Conservation (phyloP, 495 filamentous ascomycete species). For the Xylaria nigripes region DNA sequence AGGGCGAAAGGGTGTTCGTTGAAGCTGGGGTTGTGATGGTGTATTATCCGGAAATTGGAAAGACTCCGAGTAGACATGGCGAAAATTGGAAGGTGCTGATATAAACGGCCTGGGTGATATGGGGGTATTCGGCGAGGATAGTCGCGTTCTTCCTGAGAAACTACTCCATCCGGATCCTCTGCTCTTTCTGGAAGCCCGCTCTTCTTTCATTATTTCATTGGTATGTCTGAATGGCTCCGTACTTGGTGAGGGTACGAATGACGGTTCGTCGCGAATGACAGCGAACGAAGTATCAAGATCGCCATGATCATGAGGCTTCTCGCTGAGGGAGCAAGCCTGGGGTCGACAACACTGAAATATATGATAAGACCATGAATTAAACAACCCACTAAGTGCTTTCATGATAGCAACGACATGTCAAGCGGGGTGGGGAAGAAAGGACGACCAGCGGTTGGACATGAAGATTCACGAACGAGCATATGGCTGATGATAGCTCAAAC, state of each 20-base stretch:
- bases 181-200: constrained; percentile 29
- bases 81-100: constrained; percentile 42
- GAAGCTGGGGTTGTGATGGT: constrained; percentile 19
- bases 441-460: constrained; percentile 25
- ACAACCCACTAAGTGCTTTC: constrained; percentile 33
- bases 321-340: constrained; percentile 23
- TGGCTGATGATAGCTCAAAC: constrained; percentile 24
- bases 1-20: constrained; percentile 50
- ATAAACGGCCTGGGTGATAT: constrained; percentile 37
- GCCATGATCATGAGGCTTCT: constrained; percentile 27
- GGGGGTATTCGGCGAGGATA: constrained; percentile 26
- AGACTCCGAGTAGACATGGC: constrained; percentile 41
- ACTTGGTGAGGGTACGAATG: constrained; percentile 27
- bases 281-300: constrained; percentile 23
- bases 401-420: constrained; percentile 27
- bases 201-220: constrained; percentile 20
- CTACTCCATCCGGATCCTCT: constrained; percentile 25
- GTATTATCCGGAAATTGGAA: constrained; percentile 32
- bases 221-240: constrained; percentile 24
- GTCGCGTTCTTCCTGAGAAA: constrained; percentile 26
- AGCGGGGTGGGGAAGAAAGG: constrained; percentile 14
- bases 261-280: constrained; percentile 35
- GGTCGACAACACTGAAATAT: constrained; percentile 35
- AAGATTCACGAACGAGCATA: constrained; percentile 11
- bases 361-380: constrained; percentile 35